Conservation (phyloP, 768 basidiomycete species). For the Naganishia vaughanmartiniae region DNA sequence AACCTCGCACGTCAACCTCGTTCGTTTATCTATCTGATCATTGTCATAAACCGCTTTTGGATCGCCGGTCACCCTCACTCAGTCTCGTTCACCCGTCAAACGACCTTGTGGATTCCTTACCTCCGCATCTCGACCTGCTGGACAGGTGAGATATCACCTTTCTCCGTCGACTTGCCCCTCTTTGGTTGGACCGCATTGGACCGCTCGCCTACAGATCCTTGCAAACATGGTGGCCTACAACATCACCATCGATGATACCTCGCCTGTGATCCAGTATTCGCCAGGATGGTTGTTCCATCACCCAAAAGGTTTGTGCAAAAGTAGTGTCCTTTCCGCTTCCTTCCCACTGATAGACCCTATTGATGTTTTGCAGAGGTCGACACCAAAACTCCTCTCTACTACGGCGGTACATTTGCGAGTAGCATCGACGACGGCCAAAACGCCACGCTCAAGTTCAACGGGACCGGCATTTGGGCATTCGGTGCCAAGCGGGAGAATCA, state of each 20-base stretch:
- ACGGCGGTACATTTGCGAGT: not conserved
- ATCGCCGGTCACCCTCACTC: too few species aligned
- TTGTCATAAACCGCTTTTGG: too few species aligned
- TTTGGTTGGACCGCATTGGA: not conserved
- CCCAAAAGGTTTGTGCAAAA: not conserved
- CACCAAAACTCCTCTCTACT: slow-evolving; percentile 9
- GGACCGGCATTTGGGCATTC: slow-evolving; percentile 25
- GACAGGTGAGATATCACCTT: not conserved
- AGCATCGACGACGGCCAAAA: not conserved
- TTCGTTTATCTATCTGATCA: too few species aligned
- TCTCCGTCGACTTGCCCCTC: not conserved
- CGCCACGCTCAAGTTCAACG: slow-evolving; percentile 19
- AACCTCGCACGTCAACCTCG: too few species aligned
- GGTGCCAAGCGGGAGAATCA: slow-evolving; percentile 18
- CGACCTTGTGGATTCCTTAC: too few species aligned
- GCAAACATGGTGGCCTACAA: slow-evolving; percentile 17
- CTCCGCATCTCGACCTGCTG: not conserved
- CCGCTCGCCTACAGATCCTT: not conserved
- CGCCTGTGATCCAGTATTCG: slow-evolving; percentile 22
- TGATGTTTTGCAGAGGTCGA: not conserved
- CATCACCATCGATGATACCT: slow-evolving; percentile 27
- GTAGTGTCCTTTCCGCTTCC: not conserved
- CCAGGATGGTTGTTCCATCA: slow-evolving; percentile 7
- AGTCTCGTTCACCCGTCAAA: too few species aligned
- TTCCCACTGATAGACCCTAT: not conserved